Percentiles rank a stretch among this genome's conserved stretches.
Evolutionary conservation across 768 basidiomycete genomes (phyloP).

Genomic region (Lyophyllum shimeji): DNA sequence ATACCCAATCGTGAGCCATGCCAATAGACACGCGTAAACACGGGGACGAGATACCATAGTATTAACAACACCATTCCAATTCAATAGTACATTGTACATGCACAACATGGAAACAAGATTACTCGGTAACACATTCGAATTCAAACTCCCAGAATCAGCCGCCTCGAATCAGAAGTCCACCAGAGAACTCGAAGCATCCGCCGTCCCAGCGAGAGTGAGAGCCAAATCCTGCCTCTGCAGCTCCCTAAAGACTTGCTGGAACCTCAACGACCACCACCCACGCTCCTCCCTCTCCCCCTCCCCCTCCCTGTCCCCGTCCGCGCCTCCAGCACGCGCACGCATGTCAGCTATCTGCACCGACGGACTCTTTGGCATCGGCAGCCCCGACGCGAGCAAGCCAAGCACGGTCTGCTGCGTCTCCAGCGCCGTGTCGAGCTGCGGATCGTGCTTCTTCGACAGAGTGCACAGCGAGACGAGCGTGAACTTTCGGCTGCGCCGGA

Average conservation of each 20-base stretch:
- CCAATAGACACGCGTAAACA: too few species aligned
- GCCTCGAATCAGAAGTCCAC: not conserved
- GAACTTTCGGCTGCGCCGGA: constrained; percentile 50
- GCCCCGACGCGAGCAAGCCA: constrained; percentile 38
- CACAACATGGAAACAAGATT: not conserved
- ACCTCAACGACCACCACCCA: constrained; percentile 72
- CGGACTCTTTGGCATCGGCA: constrained; percentile 73
- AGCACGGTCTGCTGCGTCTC: constrained; percentile 34
- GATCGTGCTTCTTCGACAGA: constrained; percentile 20
- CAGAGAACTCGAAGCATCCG: not conserved
- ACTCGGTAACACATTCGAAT: not conserved
- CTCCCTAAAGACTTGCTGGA: constrained; percentile 50
- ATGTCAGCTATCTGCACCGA: constrained; percentile 51
- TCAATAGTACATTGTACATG: not conserved
- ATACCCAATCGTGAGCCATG: too few species aligned
- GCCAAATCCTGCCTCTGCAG: constrained; percentile 36
- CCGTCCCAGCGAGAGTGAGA: not conserved
- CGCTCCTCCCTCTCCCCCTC: constrained; percentile 61
- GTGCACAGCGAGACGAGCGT: constrained; percentile 41
- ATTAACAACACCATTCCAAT: not conserved
- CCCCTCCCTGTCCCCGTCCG: constrained; percentile 5
- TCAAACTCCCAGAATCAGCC: not conserved
- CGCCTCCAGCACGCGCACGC: not conserved
- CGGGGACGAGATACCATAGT: too few species aligned
- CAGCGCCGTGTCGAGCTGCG: constrained; percentile 23